phyloP scores from a whole-genome alignment of 441 rosid genomes.

The Adansonia rubrostipa region DNA sequence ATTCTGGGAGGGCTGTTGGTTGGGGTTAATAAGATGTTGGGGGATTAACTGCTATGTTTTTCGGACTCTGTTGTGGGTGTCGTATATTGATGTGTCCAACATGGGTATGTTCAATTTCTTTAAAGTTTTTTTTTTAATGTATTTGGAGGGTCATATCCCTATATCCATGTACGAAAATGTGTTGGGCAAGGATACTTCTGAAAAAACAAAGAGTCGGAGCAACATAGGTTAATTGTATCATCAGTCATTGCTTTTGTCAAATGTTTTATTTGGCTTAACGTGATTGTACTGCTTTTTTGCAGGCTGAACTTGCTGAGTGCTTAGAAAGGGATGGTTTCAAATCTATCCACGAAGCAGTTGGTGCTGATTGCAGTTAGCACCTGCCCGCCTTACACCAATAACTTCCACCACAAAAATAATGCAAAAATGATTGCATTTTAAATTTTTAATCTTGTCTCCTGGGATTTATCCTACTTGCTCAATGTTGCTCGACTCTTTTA shows the following conservation, averaged over 20 bases:
- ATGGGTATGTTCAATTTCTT: too few relatives aligned
- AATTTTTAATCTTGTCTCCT: background rate
- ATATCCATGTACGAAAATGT: too few relatives aligned
- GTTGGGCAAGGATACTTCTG: too few relatives aligned
- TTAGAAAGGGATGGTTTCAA: constrained; percentile 92
- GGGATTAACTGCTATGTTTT: background rate
- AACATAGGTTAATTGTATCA: background rate
- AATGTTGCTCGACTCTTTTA: background rate
- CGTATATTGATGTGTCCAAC: too few relatives aligned
- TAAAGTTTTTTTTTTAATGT: too few relatives aligned
- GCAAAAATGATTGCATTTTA: background rate
- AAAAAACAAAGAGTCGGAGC: background rate
- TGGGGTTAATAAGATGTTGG: background rate
- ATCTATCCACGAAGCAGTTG: constrained; percentile 80
- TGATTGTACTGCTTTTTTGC: background rate
- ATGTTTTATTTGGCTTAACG: background rate
- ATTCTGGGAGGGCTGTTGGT: background rate
- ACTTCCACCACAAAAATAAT: background rate
- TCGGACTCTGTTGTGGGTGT: too few relatives aligned
- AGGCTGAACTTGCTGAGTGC: constrained; percentile 70
- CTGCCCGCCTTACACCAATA: background rate
- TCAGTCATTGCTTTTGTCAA: background rate
- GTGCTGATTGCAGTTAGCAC: constrained; percentile 74
- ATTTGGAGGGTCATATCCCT: too few relatives aligned
- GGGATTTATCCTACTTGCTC: background rate